Base-by-base conservation (phyloP, 2,329 filamentous ascomycete genomes). In the Pseudogymnoascus pannorum region DNA sequence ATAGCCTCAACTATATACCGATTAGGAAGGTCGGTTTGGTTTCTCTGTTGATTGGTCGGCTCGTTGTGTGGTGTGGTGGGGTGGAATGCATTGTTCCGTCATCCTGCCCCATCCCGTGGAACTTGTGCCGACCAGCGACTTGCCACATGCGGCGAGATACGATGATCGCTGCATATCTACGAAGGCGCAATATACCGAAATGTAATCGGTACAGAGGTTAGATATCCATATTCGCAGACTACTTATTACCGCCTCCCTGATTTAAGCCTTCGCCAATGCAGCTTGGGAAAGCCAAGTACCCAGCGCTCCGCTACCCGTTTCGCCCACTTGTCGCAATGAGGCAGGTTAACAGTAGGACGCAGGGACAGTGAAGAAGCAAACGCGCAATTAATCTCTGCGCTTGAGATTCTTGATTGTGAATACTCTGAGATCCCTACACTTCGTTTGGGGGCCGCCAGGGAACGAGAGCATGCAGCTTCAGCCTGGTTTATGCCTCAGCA, bases 281-380 rank as follows among this genome's bases (percentile, higher is more conserved):
- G 26, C 24, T 54, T 54, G n/a, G 9, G n/a, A 54, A 18, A 54
- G 24, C n/a, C 48, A 54, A 54, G 7, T 54, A n/a, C 8, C 5
- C 31, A 26, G n/a, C n/a, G 48, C 31, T 24, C 48, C 26, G 24
- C 48, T 31, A 54, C 48, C 48, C 48, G 26, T 54, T 54, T 31
- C 9, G 4, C 48, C 16, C n/a, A 31, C 48, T 54, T 54, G 26
- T 54, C 48, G 48, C n/a, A 31, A 54, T 54, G 48, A 54, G 48
- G 26, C 44, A 54, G 44, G 48, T 54, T 54, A 54, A 54, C 31
- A 18, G 29, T 26, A 26, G 48, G 26, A 20, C 5, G 26, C 26
- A 11, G 48, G 48, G 48, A 54, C 48, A 54, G n/a, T n/a, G 44
- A 54, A 12, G 44, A 54, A 29, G 31, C 44, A 54, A 31, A 54